These are phyloP conservation scores for Aspergillus bombycis DNA, from an alignment of 2,329 filamentous ascomycete species.

Conservation along the genomic window DNA sequence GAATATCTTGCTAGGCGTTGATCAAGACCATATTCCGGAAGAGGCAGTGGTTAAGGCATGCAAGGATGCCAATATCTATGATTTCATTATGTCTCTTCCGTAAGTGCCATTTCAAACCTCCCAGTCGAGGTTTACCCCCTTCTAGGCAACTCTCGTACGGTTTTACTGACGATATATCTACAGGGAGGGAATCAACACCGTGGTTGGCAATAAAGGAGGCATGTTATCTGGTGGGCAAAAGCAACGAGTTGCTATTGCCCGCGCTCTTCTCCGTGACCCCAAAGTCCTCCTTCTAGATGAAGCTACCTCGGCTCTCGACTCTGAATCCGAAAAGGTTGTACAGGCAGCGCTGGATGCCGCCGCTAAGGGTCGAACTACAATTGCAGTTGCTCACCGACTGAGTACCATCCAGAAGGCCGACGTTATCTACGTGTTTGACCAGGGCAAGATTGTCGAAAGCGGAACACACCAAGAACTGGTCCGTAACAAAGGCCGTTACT, in stretches of 20 bases:
- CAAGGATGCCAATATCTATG: conserved; percentile 88
- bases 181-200: conserved; percentile 76
- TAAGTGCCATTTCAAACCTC: conserved; percentile 38
- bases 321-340: conserved; percentile 54
- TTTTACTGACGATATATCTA: conserved; percentile 24
- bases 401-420: conserved; percentile 95
- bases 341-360: conserved; percentile 79
- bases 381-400: conserved; percentile 89
- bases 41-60: conserved; percentile 76
- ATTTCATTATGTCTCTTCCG: conserved; percentile 84
- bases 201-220: conserved; percentile 84
- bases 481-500: conserved; percentile 71
- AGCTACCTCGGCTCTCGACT: conserved; percentile 62
- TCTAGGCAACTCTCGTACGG: background rate
- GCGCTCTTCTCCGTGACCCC: conserved; percentile 86
- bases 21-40: conserved; percentile 69
- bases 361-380: conserved; percentile 82
- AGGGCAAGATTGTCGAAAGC: conserved; percentile 80
- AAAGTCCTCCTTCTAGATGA: conserved; percentile 84
- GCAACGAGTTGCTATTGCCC: conserved; percentile 90
- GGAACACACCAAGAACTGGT: conserved; percentile 78
- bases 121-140: background rate
- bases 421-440: conserved; percentile 94
- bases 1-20: conserved; percentile 81
- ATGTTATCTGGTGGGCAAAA: conserved; percentile 91